A percentile compares a stretch with the other conserved stretches of the same genome.
phyloP scores from a whole-genome alignment of 1,284 basidiomycete species.

The Fistulinella cinereoalba region DNA sequence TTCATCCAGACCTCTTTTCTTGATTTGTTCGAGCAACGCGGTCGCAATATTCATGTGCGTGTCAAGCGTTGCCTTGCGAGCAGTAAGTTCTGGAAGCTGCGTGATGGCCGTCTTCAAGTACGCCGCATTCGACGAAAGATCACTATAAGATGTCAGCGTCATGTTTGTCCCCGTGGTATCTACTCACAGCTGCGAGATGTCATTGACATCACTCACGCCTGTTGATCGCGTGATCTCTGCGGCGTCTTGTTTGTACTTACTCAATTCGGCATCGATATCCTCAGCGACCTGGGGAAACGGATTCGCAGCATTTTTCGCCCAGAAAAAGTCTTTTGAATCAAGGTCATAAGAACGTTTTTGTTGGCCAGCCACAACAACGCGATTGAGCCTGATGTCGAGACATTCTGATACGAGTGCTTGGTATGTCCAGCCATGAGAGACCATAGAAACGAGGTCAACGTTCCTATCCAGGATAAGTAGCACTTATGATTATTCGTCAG shows the following conservation, averaged over 20 bases:
- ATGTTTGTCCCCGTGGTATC: constrained; percentile 1
- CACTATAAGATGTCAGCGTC: constrained; percentile 39
- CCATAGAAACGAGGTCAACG: constrained; percentile 91
- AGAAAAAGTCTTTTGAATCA: constrained; percentile 98
- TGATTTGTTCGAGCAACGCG: constrained; percentile 93
- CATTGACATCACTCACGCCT: constrained; percentile 93
- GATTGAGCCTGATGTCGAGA: constrained; percentile 94
- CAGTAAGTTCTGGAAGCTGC: constrained; percentile 95
- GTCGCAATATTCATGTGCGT: constrained; percentile 99
- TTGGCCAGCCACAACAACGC: constrained; percentile 76
- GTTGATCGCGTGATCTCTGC: constrained; percentile 96
- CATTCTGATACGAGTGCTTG: constrained; percentile 98
- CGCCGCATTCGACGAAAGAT: constrained; percentile 91
- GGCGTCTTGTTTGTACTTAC: constrained; percentile 94
- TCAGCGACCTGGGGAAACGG: constrained; percentile 99
- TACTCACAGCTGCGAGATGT: constrained; percentile 87
- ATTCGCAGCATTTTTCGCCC: constrained; percentile 93
- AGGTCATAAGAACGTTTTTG: constrained; percentile 93
- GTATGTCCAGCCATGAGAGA: constrained; percentile 99
- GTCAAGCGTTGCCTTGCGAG: constrained; percentile 93
- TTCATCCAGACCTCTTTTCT: constrained; percentile 92
- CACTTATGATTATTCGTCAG: constrained; percentile 48
- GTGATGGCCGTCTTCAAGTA: constrained; percentile 98
- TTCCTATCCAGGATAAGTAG: constrained; percentile 94
- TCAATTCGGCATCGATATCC: constrained; percentile 92